Evolutionary conservation across 495 filamentous ascomycete species (phyloP).

Genomic region (Usnea hakonensis): DNA sequence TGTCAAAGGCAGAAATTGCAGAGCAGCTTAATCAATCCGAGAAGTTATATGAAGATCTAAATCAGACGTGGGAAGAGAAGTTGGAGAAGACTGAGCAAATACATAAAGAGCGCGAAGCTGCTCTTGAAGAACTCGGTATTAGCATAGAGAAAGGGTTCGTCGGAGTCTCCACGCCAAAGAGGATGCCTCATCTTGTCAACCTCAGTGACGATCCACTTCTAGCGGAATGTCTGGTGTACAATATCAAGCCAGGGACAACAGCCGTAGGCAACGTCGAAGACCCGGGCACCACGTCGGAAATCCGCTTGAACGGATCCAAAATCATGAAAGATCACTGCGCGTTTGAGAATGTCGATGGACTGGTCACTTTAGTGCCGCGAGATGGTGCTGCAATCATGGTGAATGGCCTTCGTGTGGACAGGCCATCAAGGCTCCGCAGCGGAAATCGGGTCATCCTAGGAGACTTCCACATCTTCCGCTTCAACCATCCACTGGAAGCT

Average conservation of each 20-base stretch:
- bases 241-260: constrained; percentile 90
- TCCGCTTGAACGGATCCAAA: constrained; percentile 86
- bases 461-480: constrained; percentile 98
- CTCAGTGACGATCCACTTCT: constrained; percentile 91
- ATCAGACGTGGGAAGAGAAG: constrained; percentile 98
- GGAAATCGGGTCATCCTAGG: constrained; percentile 93
- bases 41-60: constrained; percentile 92
- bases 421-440: constrained; percentile 75
- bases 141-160: constrained; percentile 98
- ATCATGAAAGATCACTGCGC: constrained; percentile 88
- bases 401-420: constrained; percentile 80
- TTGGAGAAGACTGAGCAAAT: constrained; percentile 90
- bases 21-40: constrained; percentile 94
- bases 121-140: constrained; percentile 93
- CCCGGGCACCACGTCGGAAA: constrained; percentile 71
- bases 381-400: constrained; percentile 96
- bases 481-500: constrained; percentile 96
- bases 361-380: constrained; percentile 80
- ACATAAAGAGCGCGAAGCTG: constrained; percentile 93
- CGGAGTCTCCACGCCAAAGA: constrained; percentile 91
- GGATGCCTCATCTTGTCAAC: constrained; percentile 98
- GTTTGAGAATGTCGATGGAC: constrained; percentile 86
- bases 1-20: constrained; percentile 96
- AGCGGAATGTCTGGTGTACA: constrained; percentile 96
- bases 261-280: constrained; percentile 88